phyloP scores from a whole-genome alignment of 2,329 filamentous ascomycete species.

The Pseudogymnoascus sp. region DNA sequence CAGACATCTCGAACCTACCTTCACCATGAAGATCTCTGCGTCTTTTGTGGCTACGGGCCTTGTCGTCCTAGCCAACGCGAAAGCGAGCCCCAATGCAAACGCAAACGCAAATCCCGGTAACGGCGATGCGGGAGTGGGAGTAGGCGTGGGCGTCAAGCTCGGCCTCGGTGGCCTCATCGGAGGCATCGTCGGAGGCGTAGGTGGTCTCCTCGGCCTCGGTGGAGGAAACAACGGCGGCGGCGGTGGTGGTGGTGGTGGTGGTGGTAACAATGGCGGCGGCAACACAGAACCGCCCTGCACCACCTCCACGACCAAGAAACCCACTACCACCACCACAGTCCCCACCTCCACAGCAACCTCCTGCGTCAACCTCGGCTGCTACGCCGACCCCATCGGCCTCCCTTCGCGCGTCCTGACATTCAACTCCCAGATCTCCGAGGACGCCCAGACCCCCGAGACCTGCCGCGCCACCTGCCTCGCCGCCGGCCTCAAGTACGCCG shows the following conservation, averaged over 20 bases:
- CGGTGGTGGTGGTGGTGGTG: neutral
- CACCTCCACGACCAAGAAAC: neutral
- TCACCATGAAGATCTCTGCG: constrained; percentile 5
- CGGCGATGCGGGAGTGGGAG: neutral
- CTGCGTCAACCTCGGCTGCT: constrained; percentile 9
- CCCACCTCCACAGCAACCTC: constrained; percentile 25
- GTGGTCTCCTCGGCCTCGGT: neutral
- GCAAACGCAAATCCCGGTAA: neutral
- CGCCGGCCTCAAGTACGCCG: constrained; percentile 34
- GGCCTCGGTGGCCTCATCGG: neutral
- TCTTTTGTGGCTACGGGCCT: neutral
- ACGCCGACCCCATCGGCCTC: constrained; percentile 18
- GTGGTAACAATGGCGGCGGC: neutral
- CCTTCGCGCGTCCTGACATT: neutral
- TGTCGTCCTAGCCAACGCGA: neutral
- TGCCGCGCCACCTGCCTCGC: constrained; percentile 41
- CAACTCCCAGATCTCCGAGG: neutral
- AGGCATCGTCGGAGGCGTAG: neutral
- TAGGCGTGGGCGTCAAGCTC: neutral
- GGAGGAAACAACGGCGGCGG: neutral
- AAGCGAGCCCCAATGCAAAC: neutral
- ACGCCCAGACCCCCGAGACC: constrained; percentile 30
- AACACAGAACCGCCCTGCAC: neutral
- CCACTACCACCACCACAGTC: neutral
- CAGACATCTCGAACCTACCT: neutral